Evolutionary conservation across 176 grass and related monocot species (phyloP), one percentile per base, ranked within the genome.

Genomic region (Aegilops speltoides): DNA sequence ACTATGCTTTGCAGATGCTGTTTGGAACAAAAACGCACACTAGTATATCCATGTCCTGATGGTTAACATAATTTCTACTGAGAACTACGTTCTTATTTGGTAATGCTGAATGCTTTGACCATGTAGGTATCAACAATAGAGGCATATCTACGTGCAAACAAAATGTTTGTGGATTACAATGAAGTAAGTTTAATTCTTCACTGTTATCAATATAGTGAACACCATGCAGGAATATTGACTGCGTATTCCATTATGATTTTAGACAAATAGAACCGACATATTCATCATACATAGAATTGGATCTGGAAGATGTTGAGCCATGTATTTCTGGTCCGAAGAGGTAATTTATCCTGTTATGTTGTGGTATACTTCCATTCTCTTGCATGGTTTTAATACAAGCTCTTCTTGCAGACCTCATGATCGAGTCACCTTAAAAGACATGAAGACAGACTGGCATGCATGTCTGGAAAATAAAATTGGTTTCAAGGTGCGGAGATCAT

Each of bases 291-390:
- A 66, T 94, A 69, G 90, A 94, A 61, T 57, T 94, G 24, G 73
- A 92, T 36, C 84, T 94, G 72, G 33, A 75, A 82, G 83, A 84
- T 54, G 89, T 90, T 46, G 93, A 88, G 61, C 87, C 89, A n/a
- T 92, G 87, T 48, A 54, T 94, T 68, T 94, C 93, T 77, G 93
- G 90, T 64, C 93, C 93, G 31, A 94, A 94, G 78, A 91, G 93
- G 93, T 92, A 89, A 41, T 66, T 28, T 28, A 34, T 70, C 10
- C 3, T 2, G 23, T 80, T 61, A 5, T 31, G 14, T 78, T 60
- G 76, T 23, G 11, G 10, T 60, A 36, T 78, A 23, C 24, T 28
- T 65, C 28, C 37, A 46, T 80, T 29, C 8, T 4, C 37, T 46
- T 29, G 20, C 9, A 66, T 19, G 36, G 2, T 46, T 66, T 79